Base-by-base conservation (phyloP, 176 grass and related monocot species). In the Aegilops bicornis region DNA sequence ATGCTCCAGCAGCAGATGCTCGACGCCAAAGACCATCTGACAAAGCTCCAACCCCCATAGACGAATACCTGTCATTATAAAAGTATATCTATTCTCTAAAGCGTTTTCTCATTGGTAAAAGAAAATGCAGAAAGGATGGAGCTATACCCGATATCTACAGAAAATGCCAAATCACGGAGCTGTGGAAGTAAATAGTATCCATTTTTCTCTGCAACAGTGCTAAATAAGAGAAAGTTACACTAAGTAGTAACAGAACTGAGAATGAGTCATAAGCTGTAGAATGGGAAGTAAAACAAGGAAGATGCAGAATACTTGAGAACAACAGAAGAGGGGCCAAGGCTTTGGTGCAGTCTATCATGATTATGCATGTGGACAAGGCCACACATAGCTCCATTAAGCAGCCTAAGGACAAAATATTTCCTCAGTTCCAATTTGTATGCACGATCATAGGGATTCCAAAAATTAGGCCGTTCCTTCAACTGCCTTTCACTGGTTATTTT, bases 331-430 rank as follows among this genome's bases (percentile, higher is more conserved):
- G 96, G 91, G 37, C 93, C 96, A 81, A 95, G 84, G 86, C 96
- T 98, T 88, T 98, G 93, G 89, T 98, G 96, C 61, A 98, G 79
- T 92, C 89, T 95, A 73, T 95, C 91, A 76, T 94, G 89, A 54
- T 90, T 82, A 65, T 98, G 96, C 93, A 98, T 93, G 84, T 89
- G 79, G 7, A 86, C 88, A 68, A 94, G 90, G 68, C 93, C 96
- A 89, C 76, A 83, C 83, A 98, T 94, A 87, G 91, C 93, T 71
- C 96, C 93, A 82, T 95, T 92, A 85, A 98, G 89, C 42, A 98
- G 62, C 88, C 86, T 98, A 76, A 98, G 90, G 80, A 98, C 88
- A 84, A 94, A 98, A 85, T 88, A 90, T 92, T 86, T 87, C 84
- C 82, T 95, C n/a, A 64, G 25, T 66, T 94, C 94, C 82, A 95